Evolutionary conservation across 352 stramenopile species (phyloP).

Genomic region (Pythium sp.): DNA sequence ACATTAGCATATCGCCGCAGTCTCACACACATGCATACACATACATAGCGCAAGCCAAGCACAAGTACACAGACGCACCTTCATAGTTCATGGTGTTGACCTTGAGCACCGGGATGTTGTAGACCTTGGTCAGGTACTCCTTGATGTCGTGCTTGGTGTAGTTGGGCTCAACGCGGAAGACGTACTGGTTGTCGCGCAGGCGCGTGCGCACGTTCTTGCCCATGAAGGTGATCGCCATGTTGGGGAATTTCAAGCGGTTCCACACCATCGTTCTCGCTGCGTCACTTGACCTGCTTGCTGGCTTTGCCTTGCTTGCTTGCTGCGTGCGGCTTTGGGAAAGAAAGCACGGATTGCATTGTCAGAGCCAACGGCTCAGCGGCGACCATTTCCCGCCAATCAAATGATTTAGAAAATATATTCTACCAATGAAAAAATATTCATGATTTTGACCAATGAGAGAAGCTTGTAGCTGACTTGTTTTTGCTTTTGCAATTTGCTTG

Average conservation of each 20-base stretch:
- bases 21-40: background rate
- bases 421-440: slow-evolving; percentile 21
- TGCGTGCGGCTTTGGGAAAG: background rate
- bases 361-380: slow-evolving; percentile 2
- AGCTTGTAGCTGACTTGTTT: background rate
- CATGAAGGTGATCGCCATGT: slow-evolving; percentile 88
- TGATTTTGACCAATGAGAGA: slow-evolving; percentile 29
- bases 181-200: slow-evolving; percentile 79
- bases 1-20: background rate
- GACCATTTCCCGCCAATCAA: slow-evolving; percentile 22
- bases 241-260: slow-evolving; percentile 83
- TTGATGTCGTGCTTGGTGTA: slow-evolving; percentile 98
- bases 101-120: slow-evolving; percentile 92
- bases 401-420: background rate
- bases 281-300: background rate
- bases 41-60: background rate
- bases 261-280: slow-evolving; percentile 63
- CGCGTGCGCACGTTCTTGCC: slow-evolving; percentile 78
- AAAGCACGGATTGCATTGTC: too few species aligned
- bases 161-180: slow-evolving; percentile 92
- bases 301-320: background rate
- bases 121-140: slow-evolving; percentile 97
- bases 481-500: background rate
- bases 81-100: slow-evolving; percentile 96
- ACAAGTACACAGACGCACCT: slow-evolving; percentile 42